Evolutionary conservation across 352 stramenopile genomes (phyloP).

Genomic region (Phytophthora hibernalis): DNA sequence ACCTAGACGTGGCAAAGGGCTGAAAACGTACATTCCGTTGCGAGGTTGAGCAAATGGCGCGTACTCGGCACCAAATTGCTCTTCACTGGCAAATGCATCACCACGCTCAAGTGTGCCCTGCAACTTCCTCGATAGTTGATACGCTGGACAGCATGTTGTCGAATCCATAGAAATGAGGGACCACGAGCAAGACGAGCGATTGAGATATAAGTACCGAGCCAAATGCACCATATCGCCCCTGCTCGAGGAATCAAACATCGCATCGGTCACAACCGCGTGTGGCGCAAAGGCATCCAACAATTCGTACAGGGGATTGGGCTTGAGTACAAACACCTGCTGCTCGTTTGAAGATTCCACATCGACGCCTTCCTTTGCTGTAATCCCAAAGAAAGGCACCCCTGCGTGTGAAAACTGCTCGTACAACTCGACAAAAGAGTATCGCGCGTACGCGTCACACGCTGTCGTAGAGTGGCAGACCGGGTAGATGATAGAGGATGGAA

Average conservation of each 20-base stretch:
- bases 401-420: conserved; percentile 51
- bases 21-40: conserved; percentile 43
- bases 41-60: conserved; percentile 26
- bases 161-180: conserved; percentile 70
- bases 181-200: conserved; percentile 50
- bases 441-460: conserved; percentile 62
- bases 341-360: not conserved
- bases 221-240: conserved; percentile 47
- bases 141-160: conserved; percentile 52
- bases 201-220: conserved; percentile 42
- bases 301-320: conserved; percentile 41
- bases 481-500: conserved; percentile 57
- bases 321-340: conserved; percentile 10
- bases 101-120: conserved; percentile 46
- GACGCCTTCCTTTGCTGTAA: conserved; percentile 40
- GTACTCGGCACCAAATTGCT: conserved; percentile 51
- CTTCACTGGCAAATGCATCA: conserved; percentile 45
- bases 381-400: conserved; percentile 51
- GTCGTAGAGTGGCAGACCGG: conserved; percentile 62
- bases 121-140: conserved; percentile 48
- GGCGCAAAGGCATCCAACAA: conserved; percentile 52
- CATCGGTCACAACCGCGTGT: conserved; percentile 52
- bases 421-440: conserved; percentile 61
- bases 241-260: conserved; percentile 38
- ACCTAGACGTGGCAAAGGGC: conserved; percentile 30